Evolutionary conservation across 176 grass and related monocot genomes (phyloP).

Genomic region (Carex pumila): DNA sequence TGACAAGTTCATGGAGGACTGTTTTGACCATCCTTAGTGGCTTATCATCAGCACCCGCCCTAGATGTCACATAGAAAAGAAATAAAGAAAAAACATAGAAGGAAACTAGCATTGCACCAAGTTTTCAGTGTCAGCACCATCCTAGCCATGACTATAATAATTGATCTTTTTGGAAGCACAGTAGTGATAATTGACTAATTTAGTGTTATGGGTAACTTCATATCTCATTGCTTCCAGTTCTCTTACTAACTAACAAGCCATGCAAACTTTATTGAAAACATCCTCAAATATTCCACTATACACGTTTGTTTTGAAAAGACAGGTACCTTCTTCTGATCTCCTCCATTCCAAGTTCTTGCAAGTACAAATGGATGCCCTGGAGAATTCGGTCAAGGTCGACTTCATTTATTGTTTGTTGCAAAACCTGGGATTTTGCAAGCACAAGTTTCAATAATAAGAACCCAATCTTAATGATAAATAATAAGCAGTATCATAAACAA

Average conservation of each 20-base stretch:
- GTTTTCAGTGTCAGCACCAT: neutral
- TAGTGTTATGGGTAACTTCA: neutral
- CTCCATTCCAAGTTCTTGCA: slow-evolving; percentile 98
- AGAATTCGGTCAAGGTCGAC: slow-evolving; percentile 96
- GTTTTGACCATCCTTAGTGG: slow-evolving; percentile 99
- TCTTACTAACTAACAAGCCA: neutral
- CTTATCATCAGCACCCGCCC: slow-evolving; percentile 98
- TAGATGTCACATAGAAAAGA: slow-evolving; percentile 29
- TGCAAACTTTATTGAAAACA: neutral
- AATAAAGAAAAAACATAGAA: slow-evolving; percentile 6
- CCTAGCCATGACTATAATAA: neutral
- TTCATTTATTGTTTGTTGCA: slow-evolving; percentile 91
- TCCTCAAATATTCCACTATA: slow-evolving; percentile 1
- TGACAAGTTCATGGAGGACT: slow-evolving; percentile 96
- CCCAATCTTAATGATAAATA: neutral
- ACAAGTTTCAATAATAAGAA: slow-evolving; percentile 11
- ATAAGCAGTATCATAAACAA: neutral
- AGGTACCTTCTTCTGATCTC: slow-evolving; percentile 87
- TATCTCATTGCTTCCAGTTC: neutral
- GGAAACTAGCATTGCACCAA: neutral
- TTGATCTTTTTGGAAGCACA: neutral
- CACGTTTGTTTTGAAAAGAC: neutral
- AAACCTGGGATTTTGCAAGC: slow-evolving; percentile 54
- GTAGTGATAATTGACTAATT: neutral
- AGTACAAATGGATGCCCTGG: slow-evolving; percentile 95